Evolutionary conservation across 108 stramenopile species (phyloP).

Genomic region (Aureococcus anophagefferens): DNA sequence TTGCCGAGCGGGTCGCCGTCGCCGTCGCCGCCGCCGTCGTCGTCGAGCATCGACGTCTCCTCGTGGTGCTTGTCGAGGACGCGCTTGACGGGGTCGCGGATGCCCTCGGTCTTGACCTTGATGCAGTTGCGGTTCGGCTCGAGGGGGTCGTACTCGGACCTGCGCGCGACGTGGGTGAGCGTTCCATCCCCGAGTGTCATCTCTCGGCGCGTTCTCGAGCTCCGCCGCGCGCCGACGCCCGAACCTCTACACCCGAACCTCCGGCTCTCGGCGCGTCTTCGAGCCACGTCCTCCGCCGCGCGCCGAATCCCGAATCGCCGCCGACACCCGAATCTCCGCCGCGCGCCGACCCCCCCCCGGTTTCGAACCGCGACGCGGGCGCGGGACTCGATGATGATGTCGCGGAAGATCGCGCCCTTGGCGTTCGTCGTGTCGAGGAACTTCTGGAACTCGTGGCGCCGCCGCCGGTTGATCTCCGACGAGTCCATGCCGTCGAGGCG

Average conservation of each 20-base stretch:
- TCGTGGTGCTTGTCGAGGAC: background rate
- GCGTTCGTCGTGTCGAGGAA: slow-evolving; percentile 31
- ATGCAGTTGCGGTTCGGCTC: slow-evolving; percentile 14
- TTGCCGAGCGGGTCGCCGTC: background rate
- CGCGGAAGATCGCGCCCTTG: slow-evolving; percentile 34
- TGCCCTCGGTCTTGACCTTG: slow-evolving; percentile 2
- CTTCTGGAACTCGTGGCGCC: slow-evolving; percentile 23
- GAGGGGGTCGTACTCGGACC: slow-evolving; percentile 22
- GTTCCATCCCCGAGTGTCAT: too few species aligned
- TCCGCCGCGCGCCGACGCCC: too few species aligned
- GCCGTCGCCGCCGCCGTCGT: background rate
- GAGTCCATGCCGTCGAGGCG: background rate
- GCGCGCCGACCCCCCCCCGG: slow-evolving; percentile 18
- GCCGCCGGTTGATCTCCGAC: slow-evolving; percentile 10
- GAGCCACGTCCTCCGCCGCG: too few species aligned
- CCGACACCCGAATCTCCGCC: background rate
- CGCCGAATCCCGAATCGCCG: background rate
- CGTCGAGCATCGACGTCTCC: slow-evolving; percentile 3
- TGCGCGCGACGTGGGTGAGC: too few species aligned
- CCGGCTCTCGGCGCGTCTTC: too few species aligned
- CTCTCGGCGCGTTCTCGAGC: too few species aligned
- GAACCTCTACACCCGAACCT: too few species aligned
- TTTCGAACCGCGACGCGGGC: too few species aligned
- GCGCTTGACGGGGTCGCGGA: slow-evolving; percentile 20
- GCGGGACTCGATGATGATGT: slow-evolving; percentile 39